Evolutionary conservation across 2,329 filamentous ascomycete species (phyloP).

Genomic region (Cadophora sp.): DNA sequence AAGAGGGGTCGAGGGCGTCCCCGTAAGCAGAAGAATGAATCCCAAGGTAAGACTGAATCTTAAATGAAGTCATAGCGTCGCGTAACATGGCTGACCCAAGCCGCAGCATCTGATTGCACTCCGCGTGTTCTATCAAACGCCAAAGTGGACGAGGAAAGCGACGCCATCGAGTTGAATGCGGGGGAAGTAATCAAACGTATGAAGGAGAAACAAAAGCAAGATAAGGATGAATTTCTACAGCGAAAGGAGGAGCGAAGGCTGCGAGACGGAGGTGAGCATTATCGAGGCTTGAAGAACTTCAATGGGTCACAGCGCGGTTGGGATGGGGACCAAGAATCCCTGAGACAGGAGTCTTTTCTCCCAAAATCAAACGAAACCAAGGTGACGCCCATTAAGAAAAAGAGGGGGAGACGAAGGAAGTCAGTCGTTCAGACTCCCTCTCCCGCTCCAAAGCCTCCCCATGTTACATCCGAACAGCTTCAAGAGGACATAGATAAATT

Average conservation of each 20-base stretch:
- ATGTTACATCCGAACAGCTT: not conserved
- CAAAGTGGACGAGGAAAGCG: too few relatives aligned
- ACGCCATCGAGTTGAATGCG: too few relatives aligned
- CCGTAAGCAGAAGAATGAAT: too few relatives aligned
- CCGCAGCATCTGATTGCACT: too few relatives aligned
- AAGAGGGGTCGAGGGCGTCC: too few relatives aligned
- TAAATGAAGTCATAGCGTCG: too few relatives aligned
- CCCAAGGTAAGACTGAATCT: too few relatives aligned
- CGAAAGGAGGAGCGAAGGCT: slow-evolving; percentile 9
- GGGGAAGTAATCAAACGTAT: too few relatives aligned
- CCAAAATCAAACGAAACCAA: not conserved
- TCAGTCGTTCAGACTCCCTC: not conserved
- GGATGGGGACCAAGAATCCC: slow-evolving; percentile 22
- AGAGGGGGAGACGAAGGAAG: not conserved
- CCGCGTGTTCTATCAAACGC: too few relatives aligned
- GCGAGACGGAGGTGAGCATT: slow-evolving; percentile 24
- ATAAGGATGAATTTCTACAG: not conserved
- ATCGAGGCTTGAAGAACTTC: slow-evolving; percentile 24
- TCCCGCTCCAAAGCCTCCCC: not conserved
- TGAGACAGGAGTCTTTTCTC: not conserved
- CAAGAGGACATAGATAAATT: not conserved
- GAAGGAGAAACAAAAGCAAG: not conserved
- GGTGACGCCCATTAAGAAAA: not conserved
- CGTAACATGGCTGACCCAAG: too few relatives aligned
- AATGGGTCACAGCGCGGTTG: slow-evolving; percentile 24